These are phyloP conservation scores for Myochromella boudieri DNA, from an alignment of 768 basidiomycete species.

Conservation along the genomic window DNA sequence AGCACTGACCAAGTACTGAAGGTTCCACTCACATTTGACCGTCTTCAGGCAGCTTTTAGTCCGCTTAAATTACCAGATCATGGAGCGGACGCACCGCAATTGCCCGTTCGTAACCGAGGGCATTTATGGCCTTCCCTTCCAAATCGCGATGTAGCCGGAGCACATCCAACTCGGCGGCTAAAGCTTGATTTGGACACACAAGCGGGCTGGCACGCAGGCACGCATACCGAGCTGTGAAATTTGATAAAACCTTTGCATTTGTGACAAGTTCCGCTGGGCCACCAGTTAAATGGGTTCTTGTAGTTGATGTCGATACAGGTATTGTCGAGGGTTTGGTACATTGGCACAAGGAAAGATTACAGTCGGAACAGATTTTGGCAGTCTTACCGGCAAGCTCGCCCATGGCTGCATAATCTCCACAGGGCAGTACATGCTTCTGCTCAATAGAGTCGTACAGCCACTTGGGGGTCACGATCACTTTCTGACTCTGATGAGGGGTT, in stretches of 20 bases:
- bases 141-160: constrained; percentile 58
- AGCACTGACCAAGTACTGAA: not conserved
- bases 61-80: constrained; percentile 14
- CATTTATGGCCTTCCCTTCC: constrained; percentile 67
- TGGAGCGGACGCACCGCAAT: constrained; percentile 51
- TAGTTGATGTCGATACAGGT: not conserved
- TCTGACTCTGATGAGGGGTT: constrained; percentile 47
- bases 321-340: constrained; percentile 2
- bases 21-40: constrained; percentile 42
- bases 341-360: constrained; percentile 16
- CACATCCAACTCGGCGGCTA: constrained; percentile 58
- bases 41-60: constrained; percentile 27
- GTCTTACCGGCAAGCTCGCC: constrained; percentile 48
- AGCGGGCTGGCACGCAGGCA: constrained; percentile 67
- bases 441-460: constrained; percentile 67
- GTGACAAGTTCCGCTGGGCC: constrained; percentile 7
- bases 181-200: constrained; percentile 64
- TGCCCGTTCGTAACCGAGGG: constrained; percentile 70
- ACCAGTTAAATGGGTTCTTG: constrained; percentile 1
- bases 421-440: constrained; percentile 45
- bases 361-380: constrained; percentile 41
- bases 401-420: constrained; percentile 56
- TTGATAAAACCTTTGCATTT: constrained; percentile 17
- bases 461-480: constrained; percentile 65
- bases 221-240: constrained; percentile 48